Evolutionary conservation across 805 yeast species (phyloP).

Genomic region (Kurtzmaniella cleridarum): DNA sequence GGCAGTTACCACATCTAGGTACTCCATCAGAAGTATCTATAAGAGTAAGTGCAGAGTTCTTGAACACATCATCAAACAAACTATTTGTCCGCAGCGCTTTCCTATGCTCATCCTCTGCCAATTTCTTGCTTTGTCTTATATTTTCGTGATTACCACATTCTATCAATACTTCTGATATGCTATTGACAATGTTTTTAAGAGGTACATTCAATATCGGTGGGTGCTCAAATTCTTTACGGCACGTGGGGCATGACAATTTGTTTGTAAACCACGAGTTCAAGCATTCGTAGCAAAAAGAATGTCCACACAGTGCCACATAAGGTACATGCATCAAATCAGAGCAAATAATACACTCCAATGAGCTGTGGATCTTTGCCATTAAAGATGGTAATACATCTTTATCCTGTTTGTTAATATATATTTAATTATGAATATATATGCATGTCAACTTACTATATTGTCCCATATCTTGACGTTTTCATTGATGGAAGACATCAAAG

Average conservation of each 20-base stretch:
- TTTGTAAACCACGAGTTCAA: slow-evolving; percentile 56
- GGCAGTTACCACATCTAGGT: slow-evolving; percentile 68
- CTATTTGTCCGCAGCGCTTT: slow-evolving; percentile 30
- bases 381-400: slow-evolving; percentile 14
- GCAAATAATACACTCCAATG: slow-evolving; percentile 58
- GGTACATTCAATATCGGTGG: slow-evolving; percentile 51
- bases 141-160: slow-evolving; percentile 23
- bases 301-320: slow-evolving; percentile 62
- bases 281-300: slow-evolving; percentile 66
- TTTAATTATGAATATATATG: background rate
- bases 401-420: slow-evolving; percentile 14
- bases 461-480: slow-evolving; percentile 8
- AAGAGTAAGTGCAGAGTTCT: slow-evolving; percentile 43
- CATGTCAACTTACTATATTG: slow-evolving; percentile 10
- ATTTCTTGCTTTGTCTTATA: slow-evolving; percentile 12
- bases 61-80: slow-evolving; percentile 48
- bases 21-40: slow-evolving; percentile 68
- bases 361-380: slow-evolving; percentile 21
- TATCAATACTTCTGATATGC: slow-evolving; percentile 33
- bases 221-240: slow-evolving; percentile 44
- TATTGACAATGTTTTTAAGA: slow-evolving; percentile 41
- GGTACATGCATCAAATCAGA: slow-evolving; percentile 67
- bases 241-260: slow-evolving; percentile 62
- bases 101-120: slow-evolving; percentile 29
- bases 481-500: slow-evolving; percentile 1